Base-by-base conservation (phyloP, 352 stramenopile species). In the Pythium utonaiense region DNA sequence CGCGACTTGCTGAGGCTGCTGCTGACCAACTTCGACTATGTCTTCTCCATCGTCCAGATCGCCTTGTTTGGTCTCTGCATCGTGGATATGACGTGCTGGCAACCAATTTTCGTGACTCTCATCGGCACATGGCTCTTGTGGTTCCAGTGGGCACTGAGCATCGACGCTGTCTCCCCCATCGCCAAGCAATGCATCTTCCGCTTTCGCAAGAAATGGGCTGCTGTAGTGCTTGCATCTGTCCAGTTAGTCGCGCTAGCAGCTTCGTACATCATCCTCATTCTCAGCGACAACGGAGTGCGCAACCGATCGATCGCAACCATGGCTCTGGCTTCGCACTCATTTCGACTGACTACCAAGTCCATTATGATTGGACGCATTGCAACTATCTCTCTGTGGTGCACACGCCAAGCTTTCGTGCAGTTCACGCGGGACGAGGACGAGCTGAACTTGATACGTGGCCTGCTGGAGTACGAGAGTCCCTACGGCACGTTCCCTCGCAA, bases 371-470 rank as follows among this genome's bases (percentile, higher is more conserved):
- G 56, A 5, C 56, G 56, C 8, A 33, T 44, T n/a, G 33, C 54
- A 8, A 62, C 45, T 2, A 55, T 56, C 21, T 17, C 45, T 1
- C 13, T 57, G 17, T 62, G 56, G 56, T 51, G 47, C 25, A 51
- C 33, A 17, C 56, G 56, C 22, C 56, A 62, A 36, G 45, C 24
- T 3, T 62, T 41, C 21, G 24, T 62, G 45, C 34, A 56, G 9
- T 21, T 22, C 3, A 51, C 56, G 22, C 30, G 56, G 28, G 13
- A n/a, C 1, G 56, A 62, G 3, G 56, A 62, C 34, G 56, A 62
- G 25, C 56, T 62, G 24, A 62, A 56, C 47, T 49, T 62, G 34
- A 56, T 62, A 16, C 56, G 34, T 14, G 56, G 56, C 14, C 30
- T 36, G 17, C n/a, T 56, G 3, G 45, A 62, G 16, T 62, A 62